Base-by-base conservation (phyloP, 2,329 filamentous ascomycete species). In the Neofusicoccum kwambonambiense region DNA sequence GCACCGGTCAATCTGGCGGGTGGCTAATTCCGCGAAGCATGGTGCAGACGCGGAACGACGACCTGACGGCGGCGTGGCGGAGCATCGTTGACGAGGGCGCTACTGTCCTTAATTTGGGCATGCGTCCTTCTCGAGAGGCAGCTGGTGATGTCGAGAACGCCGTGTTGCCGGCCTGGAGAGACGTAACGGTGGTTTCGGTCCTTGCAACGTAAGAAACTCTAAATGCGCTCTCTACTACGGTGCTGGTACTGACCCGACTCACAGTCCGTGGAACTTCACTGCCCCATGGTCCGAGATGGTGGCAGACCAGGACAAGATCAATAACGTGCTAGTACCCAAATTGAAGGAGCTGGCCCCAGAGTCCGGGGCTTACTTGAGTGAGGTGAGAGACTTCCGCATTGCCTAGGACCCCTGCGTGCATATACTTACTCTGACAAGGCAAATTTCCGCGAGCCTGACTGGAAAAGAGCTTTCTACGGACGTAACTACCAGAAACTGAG, bases 381-480 rank as follows among this genome's bases (percentile, higher is more conserved):
- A 75, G 51, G 51, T 54, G 22, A 8, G 15, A 50, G 27, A 50
- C 47, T 13, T 9, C 34, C 12, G 3, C 15, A 31, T 35, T 15
- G 3, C 49, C 3, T 13, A 17, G 7, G 3, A 4, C 4, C 6
- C 3, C 17, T 22, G 9, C 31, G 15, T 7, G 6, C 6, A 31
- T 31, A 31, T 31, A 31, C 27, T 31, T 31, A 37, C n/a, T 19
- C 8, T 34, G 15, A 2, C 12, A 31, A 60, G 58, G 72, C 71
- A 8, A 69, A 74, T 56, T 71, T 70, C 62, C 65, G 67, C 11
- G 68, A 73, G 58, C 66, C 65, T 4, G 69, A 72, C 54, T 75
- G 70, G 70, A 56, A 73, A 56, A 49, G 41, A 17, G 66, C 66
- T 11, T 75, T 74, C 45, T 75, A 68, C 62, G 72, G 72, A 0